Percentiles rank a stretch among this genome's conserved stretches.
Conservation (phyloP, 306 rosid genomes). For the Hippophae rhamnoides region DNA sequence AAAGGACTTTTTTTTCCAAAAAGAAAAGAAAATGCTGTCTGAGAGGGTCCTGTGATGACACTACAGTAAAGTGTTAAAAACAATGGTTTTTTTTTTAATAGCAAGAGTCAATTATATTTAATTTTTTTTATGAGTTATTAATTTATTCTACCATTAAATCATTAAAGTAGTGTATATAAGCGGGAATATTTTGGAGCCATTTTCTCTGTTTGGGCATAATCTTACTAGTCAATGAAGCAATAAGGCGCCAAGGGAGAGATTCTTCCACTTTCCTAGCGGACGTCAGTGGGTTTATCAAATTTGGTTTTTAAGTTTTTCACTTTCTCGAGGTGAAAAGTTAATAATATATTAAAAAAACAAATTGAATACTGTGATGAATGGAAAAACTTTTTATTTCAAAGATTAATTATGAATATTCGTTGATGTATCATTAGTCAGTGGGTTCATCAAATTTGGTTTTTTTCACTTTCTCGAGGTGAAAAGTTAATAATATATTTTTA, state of each 20-base stretch:
- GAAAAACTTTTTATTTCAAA: too few relatives aligned
- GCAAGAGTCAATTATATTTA: conserved; percentile 9
- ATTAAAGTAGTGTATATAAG: conserved; percentile 19
- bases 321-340: background rate
- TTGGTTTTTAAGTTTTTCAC: conserved; percentile 19
- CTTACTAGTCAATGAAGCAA: conserved; percentile 7
- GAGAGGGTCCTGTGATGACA: conserved; percentile 40
- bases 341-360: background rate
- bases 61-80: conserved; percentile 15
- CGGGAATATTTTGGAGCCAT: conserved; percentile 28
- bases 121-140: conserved; percentile 23
- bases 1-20: too few relatives aligned
- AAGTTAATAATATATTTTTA: background rate
- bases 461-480: background rate
- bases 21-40: background rate
- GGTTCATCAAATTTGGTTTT: conserved; percentile 49
- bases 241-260: conserved; percentile 54
- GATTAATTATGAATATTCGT: too few relatives aligned
- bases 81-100: conserved; percentile 5
- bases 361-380: too few relatives aligned
- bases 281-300: conserved; percentile 62
- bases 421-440: conserved; percentile 23
- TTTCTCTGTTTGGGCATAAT: background rate
- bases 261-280: conserved; percentile 51
- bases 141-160: conserved; percentile 3